Evolutionary conservation across 495 filamentous ascomycete species (phyloP).

Genomic region (Tuber calosporum): DNA sequence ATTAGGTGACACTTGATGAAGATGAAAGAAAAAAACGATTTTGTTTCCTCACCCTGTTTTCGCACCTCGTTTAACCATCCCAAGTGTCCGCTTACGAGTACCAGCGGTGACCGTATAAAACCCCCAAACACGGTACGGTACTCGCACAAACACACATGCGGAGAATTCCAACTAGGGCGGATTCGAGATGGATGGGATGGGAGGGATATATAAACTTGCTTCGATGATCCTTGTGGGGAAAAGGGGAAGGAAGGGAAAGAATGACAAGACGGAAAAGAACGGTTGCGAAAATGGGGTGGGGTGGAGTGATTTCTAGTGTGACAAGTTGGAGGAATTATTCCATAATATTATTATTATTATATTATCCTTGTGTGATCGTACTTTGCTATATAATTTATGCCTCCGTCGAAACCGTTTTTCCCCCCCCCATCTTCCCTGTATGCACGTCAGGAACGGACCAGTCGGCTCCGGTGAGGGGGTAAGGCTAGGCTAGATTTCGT

Average conservation of each 20-base stretch:
- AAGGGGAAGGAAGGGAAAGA: constrained; percentile 23
- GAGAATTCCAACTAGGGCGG: constrained; percentile 36
- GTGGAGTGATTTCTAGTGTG: constrained; percentile 23
- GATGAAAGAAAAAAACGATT: too few relatives aligned
- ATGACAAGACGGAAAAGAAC: constrained; percentile 18
- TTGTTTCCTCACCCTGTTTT: too few relatives aligned
- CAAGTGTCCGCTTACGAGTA: too few relatives aligned
- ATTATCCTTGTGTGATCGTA: neutral
- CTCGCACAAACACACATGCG: constrained; percentile 24
- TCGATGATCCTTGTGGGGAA: constrained; percentile 29
- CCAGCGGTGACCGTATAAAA: too few relatives aligned
- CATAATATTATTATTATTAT: too few relatives aligned
- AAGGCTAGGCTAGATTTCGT: too few relatives aligned
- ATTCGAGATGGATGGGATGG: constrained; percentile 39
- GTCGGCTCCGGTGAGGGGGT: constrained; percentile 14
- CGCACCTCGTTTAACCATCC: constrained; percentile 36
- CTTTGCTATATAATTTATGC: constrained; percentile 34
- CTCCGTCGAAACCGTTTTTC: constrained; percentile 34
- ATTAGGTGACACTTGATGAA: constrained; percentile 18
- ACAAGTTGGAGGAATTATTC: constrained; percentile 22
- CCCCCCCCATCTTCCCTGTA: constrained; percentile 20
- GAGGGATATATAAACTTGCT: too few relatives aligned
- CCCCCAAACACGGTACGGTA: too few relatives aligned
- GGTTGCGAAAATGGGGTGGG: constrained; percentile 25
- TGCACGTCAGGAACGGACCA: constrained; percentile 31